A percentile compares a stretch with the other conserved stretches of the same genome.
Evolutionary conservation across 2,329 filamentous ascomycete genomes (phyloP).

Genomic region (Epichloe typhina): DNA sequence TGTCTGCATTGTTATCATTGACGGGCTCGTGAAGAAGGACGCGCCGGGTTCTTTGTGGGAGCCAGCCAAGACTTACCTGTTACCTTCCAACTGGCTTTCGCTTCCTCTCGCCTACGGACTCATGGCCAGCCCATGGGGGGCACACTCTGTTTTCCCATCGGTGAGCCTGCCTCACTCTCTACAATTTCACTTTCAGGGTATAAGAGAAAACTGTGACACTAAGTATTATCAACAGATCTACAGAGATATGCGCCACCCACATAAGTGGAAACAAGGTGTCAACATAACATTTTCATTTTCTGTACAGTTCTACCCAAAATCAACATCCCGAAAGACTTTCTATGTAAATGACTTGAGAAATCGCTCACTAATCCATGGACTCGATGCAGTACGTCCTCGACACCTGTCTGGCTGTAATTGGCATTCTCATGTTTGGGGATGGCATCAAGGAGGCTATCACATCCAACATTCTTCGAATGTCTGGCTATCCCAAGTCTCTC

Average conservation of each 20-base stretch:
- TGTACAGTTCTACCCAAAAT: slow-evolving; percentile 25
- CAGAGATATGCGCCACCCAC: slow-evolving; percentile 56
- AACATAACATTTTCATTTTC: slow-evolving; percentile 77
- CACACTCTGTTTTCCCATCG: slow-evolving; percentile 67
- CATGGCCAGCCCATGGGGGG: slow-evolving; percentile 62
- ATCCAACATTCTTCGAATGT: slow-evolving; percentile 66
- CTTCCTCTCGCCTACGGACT: slow-evolving; percentile 81
- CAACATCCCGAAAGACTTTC: neutral
- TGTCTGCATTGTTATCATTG: slow-evolving; percentile 67
- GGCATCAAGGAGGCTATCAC: slow-evolving; percentile 81
- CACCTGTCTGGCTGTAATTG: slow-evolving; percentile 65
- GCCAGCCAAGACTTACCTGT: slow-evolving; percentile 66
- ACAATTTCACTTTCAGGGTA: no score
- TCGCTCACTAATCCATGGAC: neutral
- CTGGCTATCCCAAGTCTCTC: slow-evolving; percentile 59
- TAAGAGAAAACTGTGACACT: neutral
- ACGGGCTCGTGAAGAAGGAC: slow-evolving; percentile 73
- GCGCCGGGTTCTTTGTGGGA: slow-evolving; percentile 71
- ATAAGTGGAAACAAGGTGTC: slow-evolving; percentile 65
- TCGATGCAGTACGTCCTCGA: slow-evolving; percentile 60
- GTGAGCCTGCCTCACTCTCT: slow-evolving; percentile 20
- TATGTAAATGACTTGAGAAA: no score
- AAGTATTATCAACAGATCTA: slow-evolving; percentile 34
- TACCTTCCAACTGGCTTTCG: slow-evolving; percentile 76
- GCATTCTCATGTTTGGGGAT: slow-evolving; percentile 90